These are phyloP conservation scores for Aspergillus terreus DNA, from an alignment of 2,329 filamentous ascomycete genomes.

Conservation along the genomic window DNA sequence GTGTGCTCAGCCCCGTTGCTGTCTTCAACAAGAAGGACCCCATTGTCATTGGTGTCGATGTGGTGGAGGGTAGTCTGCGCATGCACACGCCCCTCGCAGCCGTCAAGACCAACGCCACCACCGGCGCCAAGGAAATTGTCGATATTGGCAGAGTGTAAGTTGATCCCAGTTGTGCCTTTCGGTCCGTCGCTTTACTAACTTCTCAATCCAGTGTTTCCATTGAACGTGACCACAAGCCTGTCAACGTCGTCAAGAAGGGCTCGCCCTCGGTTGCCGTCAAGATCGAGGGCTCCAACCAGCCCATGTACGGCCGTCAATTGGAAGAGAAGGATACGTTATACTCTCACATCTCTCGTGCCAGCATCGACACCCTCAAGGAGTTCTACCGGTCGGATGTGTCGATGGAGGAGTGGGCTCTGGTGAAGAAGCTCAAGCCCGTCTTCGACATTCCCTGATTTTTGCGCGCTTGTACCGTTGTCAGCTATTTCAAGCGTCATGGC, in stretches of 20 bases:
- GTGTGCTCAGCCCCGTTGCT: slow-evolving; percentile 80
- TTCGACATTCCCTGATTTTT: slow-evolving; percentile 73
- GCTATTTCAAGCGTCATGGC: not conserved
- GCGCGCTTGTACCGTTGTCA: not conserved
- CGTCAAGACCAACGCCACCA: slow-evolving; percentile 75
- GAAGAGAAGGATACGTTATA: slow-evolving; percentile 89
- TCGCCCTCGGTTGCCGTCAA: slow-evolving; percentile 97
- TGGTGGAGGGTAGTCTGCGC: slow-evolving; percentile 81
- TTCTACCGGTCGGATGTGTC: slow-evolving; percentile 84
- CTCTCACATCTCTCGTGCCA: slow-evolving; percentile 78
- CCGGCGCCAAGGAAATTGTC: slow-evolving; percentile 78
- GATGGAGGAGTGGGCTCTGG: slow-evolving; percentile 90
- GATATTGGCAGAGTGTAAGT: slow-evolving; percentile 89
- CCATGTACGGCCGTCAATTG: slow-evolving; percentile 88
- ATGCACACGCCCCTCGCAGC: slow-evolving; percentile 87
- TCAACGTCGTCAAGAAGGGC: slow-evolving; percentile 88
- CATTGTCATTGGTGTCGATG: slow-evolving; percentile 93
- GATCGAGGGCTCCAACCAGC: slow-evolving; percentile 91
- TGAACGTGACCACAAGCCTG: slow-evolving; percentile 95
- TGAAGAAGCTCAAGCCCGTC: slow-evolving; percentile 90
- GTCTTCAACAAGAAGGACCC: slow-evolving; percentile 98
- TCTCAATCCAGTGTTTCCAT: slow-evolving; percentile 70
- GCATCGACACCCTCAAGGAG: slow-evolving; percentile 94
- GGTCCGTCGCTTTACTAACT: slow-evolving; percentile 16
- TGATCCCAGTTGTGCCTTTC: not conserved